These are phyloP conservation scores for Iris pallida DNA, from an alignment of 116 monocot species.

Conservation along the genomic window DNA sequence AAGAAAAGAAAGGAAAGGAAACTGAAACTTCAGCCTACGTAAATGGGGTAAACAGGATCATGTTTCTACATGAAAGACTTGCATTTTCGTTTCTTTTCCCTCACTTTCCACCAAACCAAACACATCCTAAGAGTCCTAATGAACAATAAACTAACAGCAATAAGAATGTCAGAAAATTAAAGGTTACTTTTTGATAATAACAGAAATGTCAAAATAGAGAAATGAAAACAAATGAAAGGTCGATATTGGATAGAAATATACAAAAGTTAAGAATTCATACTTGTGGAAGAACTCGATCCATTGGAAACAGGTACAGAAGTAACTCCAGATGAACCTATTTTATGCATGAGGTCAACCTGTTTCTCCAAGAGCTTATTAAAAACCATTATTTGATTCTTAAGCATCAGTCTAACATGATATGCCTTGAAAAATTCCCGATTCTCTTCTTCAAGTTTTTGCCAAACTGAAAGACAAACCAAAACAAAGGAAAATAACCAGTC, in stretches of 20 bases:
- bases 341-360: slow-evolving; percentile 73
- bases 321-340: slow-evolving; percentile 33
- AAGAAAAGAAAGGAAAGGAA: too few species aligned
- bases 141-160: too few species aligned
- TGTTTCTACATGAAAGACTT: too few species aligned
- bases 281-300: slow-evolving; percentile 50
- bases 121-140: too few species aligned
- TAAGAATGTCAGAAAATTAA: too few species aligned
- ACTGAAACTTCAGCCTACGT: too few species aligned
- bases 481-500: background rate
- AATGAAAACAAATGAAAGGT: too few species aligned
- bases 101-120: too few species aligned
- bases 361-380: slow-evolving; percentile 80
- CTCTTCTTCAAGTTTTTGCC: slow-evolving; percentile 90
- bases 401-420: slow-evolving; percentile 77
- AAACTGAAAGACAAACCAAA: slow-evolving; percentile 46
- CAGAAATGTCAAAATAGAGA: too few species aligned
- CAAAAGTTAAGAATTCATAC: slow-evolving; percentile 29
- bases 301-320: slow-evolving; percentile 44
- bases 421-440: slow-evolving; percentile 89
- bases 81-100: too few species aligned
- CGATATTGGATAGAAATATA: background rate
- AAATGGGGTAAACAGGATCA: too few species aligned
- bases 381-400: slow-evolving; percentile 74
- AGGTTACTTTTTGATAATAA: too few species aligned